Evolutionary conservation across 139 green algal genomes (phyloP).

Genomic region (Tetradesmus obliquus): DNA sequence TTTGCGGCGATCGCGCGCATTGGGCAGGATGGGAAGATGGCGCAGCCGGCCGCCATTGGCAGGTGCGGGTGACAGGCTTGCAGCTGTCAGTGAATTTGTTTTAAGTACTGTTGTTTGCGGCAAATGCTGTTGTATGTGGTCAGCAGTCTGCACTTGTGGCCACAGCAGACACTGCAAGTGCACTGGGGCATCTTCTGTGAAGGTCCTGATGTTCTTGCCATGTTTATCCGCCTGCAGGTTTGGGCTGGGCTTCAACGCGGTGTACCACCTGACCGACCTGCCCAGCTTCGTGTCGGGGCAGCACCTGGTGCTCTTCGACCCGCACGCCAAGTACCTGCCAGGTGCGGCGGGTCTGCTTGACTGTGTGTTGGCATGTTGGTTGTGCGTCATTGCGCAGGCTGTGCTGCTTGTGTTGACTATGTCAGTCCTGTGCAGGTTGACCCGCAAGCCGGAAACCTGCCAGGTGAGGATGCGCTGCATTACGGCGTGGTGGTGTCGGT

Average conservation of each 20-base stretch:
- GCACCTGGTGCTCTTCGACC: constrained; percentile 85
- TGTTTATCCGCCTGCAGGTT: constrained; percentile 19
- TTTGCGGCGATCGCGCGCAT: constrained; percentile 76
- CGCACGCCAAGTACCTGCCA: constrained; percentile 76
- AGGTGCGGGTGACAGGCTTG: background rate
- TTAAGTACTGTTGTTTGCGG: background rate
- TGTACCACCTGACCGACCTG: constrained; percentile 88
- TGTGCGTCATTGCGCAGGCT: too few species aligned
- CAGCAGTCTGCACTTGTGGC: too few species aligned
- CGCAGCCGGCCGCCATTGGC: constrained; percentile 68
- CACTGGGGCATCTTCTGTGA: too few species aligned
- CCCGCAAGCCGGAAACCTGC: too few species aligned
- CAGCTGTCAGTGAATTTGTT: background rate
- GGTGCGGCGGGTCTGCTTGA: background rate
- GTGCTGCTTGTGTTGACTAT: too few species aligned
- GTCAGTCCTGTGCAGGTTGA: too few species aligned
- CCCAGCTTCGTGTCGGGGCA: constrained; percentile 80
- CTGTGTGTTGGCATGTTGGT: background rate
- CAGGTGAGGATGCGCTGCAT: too few species aligned
- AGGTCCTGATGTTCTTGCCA: background rate
- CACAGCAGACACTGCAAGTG: too few species aligned
- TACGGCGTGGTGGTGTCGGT: too few species aligned
- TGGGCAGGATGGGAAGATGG: constrained; percentile 85
- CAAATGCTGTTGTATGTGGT: too few species aligned
- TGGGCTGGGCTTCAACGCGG: constrained; percentile 80